Percentiles rank a stretch among this genome's conserved stretches.
phyloP scores from a whole-genome alignment of 495 filamentous ascomycete genomes.

The Penicillium psychrofluorescens region DNA sequence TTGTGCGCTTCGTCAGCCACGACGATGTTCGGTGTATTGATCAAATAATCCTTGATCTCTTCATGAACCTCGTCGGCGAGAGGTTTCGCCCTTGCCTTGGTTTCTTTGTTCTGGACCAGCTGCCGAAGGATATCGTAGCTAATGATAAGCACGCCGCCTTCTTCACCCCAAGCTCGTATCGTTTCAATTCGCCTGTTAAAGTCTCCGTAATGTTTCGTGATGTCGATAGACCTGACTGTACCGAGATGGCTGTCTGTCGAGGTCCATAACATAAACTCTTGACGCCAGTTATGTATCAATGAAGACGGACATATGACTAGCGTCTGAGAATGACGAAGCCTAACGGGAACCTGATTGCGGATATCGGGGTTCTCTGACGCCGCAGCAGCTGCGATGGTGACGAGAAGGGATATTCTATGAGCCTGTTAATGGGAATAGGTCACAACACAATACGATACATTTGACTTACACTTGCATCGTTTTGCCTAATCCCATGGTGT shows the following conservation, averaged over 20 bases:
- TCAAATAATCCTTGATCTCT: conserved; percentile 38
- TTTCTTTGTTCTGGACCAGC: conserved; percentile 31
- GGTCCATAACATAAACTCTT: conserved; percentile 68
- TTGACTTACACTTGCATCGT: conserved; percentile 71
- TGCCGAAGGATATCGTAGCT: conserved; percentile 62
- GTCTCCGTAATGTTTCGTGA: background rate
- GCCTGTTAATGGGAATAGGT: no score
- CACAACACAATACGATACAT: background rate
- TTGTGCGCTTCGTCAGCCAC: conserved; percentile 82
- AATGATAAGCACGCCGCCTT: conserved; percentile 68
- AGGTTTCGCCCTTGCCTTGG: conserved; percentile 6
- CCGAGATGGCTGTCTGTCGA: conserved; percentile 44
- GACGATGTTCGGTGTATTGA: conserved; percentile 62
- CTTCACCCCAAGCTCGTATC: conserved; percentile 50
- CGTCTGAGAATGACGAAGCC: conserved; percentile 53
- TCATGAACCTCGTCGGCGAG: conserved; percentile 29
- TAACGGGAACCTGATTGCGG: conserved; percentile 56
- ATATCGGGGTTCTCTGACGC: conserved; percentile 49
- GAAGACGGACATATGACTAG: conserved; percentile 70
- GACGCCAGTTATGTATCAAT: conserved; percentile 74
- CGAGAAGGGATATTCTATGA: conserved; percentile 61
- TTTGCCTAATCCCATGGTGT: conserved; percentile 92
- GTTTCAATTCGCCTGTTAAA: conserved; percentile 23
- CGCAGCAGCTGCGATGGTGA: conserved; percentile 62
- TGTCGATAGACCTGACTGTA: conserved; percentile 36